Evolutionary conservation across 2,329 filamentous ascomycete genomes (phyloP).

Genomic region (Epichloe baconii): DNA sequence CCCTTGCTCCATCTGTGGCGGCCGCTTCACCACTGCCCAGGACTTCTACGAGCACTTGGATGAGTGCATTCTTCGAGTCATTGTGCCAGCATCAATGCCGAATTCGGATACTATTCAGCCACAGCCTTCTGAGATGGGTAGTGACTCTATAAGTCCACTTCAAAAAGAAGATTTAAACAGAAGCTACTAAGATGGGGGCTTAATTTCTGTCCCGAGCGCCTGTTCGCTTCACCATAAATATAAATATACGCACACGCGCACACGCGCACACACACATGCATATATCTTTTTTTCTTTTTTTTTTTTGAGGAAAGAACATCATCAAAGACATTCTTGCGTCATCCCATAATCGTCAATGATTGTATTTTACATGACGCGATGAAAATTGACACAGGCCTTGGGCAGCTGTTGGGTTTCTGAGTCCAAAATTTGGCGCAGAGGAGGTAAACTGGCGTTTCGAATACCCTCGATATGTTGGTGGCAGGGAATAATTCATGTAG

Average conservation of each 20-base stretch:
- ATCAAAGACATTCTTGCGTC: too few species aligned
- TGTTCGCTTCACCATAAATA: too few species aligned
- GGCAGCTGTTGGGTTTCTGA: background rate
- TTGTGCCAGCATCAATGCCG: conserved; percentile 27
- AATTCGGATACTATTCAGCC: background rate
- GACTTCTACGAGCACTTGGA: conserved; percentile 96
- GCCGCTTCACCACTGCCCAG: conserved; percentile 68
- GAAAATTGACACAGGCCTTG: too few species aligned
- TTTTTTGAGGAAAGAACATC: too few species aligned
- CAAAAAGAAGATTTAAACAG: background rate
- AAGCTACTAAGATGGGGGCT: background rate
- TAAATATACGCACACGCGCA: too few species aligned
- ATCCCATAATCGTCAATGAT: too few species aligned
- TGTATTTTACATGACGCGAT: too few species aligned
- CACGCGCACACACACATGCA: too few species aligned
- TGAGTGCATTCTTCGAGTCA: conserved; percentile 47
- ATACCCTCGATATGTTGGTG: background rate
- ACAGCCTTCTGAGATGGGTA: background rate
- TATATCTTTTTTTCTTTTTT: too few species aligned
- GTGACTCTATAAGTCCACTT: conserved; percentile 1
- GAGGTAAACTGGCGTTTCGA: background rate
- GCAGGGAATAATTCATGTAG: too few species aligned
- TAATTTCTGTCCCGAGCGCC: too few species aligned
- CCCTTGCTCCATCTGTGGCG: conserved; percentile 82
- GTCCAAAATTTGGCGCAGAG: background rate